phyloP scores from a whole-genome alignment of 768 basidiomycete species.

The Obba rivulosa region DNA sequence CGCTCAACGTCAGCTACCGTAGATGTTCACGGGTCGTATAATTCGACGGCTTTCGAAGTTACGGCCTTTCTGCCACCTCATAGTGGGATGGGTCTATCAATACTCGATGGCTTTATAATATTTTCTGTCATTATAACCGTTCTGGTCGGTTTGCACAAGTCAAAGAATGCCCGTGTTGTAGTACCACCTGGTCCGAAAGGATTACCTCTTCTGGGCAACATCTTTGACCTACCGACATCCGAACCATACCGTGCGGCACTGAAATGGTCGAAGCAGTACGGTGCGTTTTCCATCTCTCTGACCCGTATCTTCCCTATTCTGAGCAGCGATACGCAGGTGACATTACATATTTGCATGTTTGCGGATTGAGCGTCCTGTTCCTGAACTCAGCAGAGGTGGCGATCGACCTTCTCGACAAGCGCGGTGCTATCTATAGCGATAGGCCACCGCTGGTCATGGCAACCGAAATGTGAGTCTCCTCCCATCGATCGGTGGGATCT shows the following conservation, averaged over 20 bases:
- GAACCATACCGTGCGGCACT: too few relatives aligned
- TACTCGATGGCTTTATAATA: too few relatives aligned
- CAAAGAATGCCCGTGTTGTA: too few relatives aligned
- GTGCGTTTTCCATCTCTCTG: not conserved
- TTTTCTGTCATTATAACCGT: too few relatives aligned
- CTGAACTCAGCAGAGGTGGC: constrained; percentile 19
- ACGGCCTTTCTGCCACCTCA: too few relatives aligned
- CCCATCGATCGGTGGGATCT: constrained; percentile 15
- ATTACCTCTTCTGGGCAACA: constrained; percentile 18
- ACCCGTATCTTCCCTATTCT: too few relatives aligned
- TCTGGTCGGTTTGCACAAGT: too few relatives aligned
- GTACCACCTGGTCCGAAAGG: constrained; percentile 22
- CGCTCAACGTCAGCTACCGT: too few relatives aligned
- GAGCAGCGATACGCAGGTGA: constrained; percentile 11
- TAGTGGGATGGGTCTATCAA: too few relatives aligned
- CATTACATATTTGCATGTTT: constrained; percentile 15
- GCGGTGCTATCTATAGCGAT: constrained; percentile 20
- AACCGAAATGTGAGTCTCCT: constrained; percentile 1
- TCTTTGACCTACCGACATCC: constrained; percentile 17
- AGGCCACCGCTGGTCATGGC: constrained; percentile 15
- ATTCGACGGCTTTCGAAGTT: too few relatives aligned
- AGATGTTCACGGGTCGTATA: too few relatives aligned
- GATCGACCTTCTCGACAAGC: constrained; percentile 22
- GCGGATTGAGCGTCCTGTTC: constrained; percentile 18
- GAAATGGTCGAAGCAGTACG: not conserved